These are phyloP conservation scores for Peniophora sp. DNA, from an alignment of 1,284 basidiomycete genomes.

Conservation along the genomic window DNA sequence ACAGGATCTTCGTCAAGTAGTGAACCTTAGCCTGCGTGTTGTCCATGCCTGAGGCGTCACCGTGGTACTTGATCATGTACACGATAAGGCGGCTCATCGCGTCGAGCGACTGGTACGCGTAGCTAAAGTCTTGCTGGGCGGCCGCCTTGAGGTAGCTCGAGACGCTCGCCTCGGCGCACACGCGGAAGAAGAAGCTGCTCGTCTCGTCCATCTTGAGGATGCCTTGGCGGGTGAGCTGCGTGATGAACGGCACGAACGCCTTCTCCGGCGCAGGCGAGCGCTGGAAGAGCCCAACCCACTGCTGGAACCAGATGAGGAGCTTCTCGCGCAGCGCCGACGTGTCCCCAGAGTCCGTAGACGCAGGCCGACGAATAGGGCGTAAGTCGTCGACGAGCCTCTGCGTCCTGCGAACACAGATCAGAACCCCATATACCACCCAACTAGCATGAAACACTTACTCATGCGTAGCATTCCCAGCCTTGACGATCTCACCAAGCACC, in stretches of 20 bases:
- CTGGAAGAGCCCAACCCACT: constrained; percentile 96
- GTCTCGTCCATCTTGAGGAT: constrained; percentile 95
- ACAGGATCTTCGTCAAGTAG: constrained; percentile 96
- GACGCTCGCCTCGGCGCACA: constrained; percentile 93
- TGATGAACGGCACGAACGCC: constrained; percentile 96
- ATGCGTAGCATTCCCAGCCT: constrained; percentile 72
- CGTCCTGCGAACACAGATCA: constrained; percentile 28
- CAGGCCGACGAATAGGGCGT: constrained; percentile 46
- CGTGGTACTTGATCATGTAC: constrained; percentile 99
- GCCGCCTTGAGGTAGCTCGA: constrained; percentile 87
- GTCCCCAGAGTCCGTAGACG: constrained; percentile 38
- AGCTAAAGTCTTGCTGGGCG: constrained; percentile 67
- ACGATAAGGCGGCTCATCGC: constrained; percentile 94
- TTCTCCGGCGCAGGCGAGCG: constrained; percentile 87
- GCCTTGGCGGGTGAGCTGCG: constrained; percentile 91
- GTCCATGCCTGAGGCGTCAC: constrained; percentile 82
- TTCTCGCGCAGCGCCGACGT: constrained; percentile 66
- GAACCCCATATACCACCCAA: constrained; percentile 1
- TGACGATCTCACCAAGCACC: constrained; percentile 67
- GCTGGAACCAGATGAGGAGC: constrained; percentile 71
- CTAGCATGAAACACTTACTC: constrained; percentile 50
- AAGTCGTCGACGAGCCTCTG: constrained; percentile 67
- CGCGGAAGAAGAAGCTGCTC: constrained; percentile 97
- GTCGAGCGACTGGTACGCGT: constrained; percentile 89
- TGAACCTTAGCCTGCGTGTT: constrained; percentile 93